Percentiles rank a stretch among this genome's conserved stretches.
Evolutionary conservation across 768 basidiomycete species (phyloP).

Genomic region (Clavaria fumosa): DNA sequence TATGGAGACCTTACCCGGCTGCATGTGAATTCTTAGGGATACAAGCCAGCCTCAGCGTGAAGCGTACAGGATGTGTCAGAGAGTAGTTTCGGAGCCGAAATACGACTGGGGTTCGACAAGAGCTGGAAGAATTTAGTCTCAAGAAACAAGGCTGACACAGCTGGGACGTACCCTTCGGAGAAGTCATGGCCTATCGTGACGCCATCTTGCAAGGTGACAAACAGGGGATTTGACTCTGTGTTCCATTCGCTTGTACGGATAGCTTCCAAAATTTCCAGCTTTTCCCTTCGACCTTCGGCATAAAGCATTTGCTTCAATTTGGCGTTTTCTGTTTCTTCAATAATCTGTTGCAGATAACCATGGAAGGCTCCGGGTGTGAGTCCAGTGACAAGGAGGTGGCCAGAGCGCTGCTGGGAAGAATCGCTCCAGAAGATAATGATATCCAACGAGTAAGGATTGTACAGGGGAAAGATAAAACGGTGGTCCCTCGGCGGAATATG

Average conservation of each 20-base stretch:
- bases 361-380: slow-evolving; percentile 53
- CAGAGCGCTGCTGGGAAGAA: slow-evolving; percentile 39
- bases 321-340: slow-evolving; percentile 41
- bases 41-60: slow-evolving; percentile 33
- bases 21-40: slow-evolving; percentile 10
- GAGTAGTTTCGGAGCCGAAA: slow-evolving; percentile 64
- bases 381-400: slow-evolving; percentile 43
- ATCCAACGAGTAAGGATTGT: slow-evolving; percentile 59
- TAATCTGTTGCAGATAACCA: slow-evolving; percentile 43
- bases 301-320: slow-evolving; percentile 78
- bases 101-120: slow-evolving; percentile 34
- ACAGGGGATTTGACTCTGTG: slow-evolving; percentile 59
- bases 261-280: slow-evolving; percentile 46
- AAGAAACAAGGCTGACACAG: slow-evolving; percentile 2
- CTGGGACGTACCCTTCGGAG: slow-evolving; percentile 39
- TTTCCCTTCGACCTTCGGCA: slow-evolving; percentile 74
- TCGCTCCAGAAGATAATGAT: slow-evolving; percentile 67
- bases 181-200: slow-evolving; percentile 47
- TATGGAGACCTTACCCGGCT: too few species aligned
- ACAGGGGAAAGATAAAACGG: slow-evolving; percentile 61
- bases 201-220: slow-evolving; percentile 33
- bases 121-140: slow-evolving; percentile 22
- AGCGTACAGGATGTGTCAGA: slow-evolving; percentile 40
- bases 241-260: slow-evolving; percentile 66
- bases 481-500: slow-evolving; percentile 40